phyloP scores from a whole-genome alignment of 78 protist genomes.

The Dictyostelium purpureum region DNA sequence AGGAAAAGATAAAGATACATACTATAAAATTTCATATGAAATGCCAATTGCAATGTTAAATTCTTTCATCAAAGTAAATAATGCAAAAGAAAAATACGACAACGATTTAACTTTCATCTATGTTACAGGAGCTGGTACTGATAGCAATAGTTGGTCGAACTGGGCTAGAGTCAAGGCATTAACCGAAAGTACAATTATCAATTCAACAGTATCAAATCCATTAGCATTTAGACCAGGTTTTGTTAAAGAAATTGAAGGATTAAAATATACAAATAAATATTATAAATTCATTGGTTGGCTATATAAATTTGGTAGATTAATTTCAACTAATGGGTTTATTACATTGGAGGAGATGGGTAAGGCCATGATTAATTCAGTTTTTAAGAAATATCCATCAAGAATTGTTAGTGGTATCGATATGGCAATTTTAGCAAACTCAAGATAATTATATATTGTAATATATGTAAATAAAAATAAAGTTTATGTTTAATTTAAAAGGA shows the following conservation, averaged over 20 bases:
- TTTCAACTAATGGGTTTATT: background rate
- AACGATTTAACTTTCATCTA: background rate
- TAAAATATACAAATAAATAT: background rate
- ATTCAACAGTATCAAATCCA: background rate
- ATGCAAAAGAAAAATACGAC: background rate
- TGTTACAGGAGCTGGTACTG: background rate
- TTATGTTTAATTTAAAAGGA: no score
- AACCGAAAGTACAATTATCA: background rate
- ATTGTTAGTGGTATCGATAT: background rate
- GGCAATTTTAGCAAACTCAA: background rate
- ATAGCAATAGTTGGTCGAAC: background rate
- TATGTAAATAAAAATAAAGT: no score
- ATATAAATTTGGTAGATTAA: background rate
- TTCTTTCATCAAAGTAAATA: background rate
- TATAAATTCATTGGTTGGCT: slow-evolving; percentile 14
- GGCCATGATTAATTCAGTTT: background rate
- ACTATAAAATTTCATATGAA: background rate
- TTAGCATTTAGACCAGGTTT: slow-evolving; percentile 6
- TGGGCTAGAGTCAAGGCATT: slow-evolving; percentile 23
- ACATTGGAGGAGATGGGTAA: background rate
- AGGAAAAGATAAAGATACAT: background rate
- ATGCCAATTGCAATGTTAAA: background rate
- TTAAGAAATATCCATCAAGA: background rate
- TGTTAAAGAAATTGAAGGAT: background rate
- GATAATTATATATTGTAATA: no score